Conservation (phyloP, 345 rosid genomes). For the Durio zibethinus region DNA sequence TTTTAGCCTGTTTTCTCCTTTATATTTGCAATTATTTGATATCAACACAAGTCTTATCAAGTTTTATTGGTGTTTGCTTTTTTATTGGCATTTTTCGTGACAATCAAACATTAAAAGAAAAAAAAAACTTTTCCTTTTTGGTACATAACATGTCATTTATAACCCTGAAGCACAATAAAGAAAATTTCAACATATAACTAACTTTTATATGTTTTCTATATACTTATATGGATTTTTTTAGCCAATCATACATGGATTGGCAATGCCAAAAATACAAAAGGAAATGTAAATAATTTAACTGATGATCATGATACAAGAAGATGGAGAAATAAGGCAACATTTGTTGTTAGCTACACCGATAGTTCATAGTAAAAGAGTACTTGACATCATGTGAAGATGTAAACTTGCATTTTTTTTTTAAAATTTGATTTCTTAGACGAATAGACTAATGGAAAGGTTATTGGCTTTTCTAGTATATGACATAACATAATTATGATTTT, state of each 20-base stretch:
- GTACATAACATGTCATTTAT: no score
- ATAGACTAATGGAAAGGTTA: no score
- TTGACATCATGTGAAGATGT: no score
- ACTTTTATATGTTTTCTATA: neutral
- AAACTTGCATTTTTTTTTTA: no score
- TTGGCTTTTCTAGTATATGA: no score
- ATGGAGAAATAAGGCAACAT: neutral
- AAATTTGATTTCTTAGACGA: no score
- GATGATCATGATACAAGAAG: neutral
- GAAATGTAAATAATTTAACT: neutral
- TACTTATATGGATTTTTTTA: no score
- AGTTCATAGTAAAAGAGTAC: no score
- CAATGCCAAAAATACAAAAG: neutral
- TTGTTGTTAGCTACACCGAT: neutral
- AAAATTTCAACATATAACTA: no score
- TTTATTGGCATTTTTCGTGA: neutral
- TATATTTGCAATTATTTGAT: constrained; percentile 18
- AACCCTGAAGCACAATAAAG: no score
- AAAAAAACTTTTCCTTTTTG: neutral
- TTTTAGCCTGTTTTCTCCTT: neutral
- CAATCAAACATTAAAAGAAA: neutral
- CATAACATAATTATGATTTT: no score
- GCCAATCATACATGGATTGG: no score
- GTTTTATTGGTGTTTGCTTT: neutral
- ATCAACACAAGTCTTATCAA: neutral